Conservation (phyloP, 108 stramenopile genomes). For the Fragilariopsis cylindrus region DNA sequence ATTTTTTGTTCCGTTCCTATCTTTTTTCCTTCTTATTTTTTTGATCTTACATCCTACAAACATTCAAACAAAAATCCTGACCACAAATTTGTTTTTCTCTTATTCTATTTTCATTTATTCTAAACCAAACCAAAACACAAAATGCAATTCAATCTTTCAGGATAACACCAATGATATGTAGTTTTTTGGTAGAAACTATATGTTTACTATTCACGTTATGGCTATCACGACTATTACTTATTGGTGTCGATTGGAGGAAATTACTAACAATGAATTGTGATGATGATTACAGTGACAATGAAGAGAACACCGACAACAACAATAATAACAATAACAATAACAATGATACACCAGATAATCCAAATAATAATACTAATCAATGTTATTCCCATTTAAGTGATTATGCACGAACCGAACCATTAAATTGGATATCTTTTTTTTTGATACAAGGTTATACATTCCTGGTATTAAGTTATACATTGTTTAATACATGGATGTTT, state of each 20-base stretch:
- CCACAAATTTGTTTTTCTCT: too few relatives aligned
- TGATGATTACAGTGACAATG: constrained; percentile 50
- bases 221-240: constrained; percentile 82
- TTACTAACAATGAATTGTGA: constrained; percentile 61
- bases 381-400: constrained; percentile 62
- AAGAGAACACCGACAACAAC: not conserved
- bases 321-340: not conserved
- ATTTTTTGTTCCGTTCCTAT: too few relatives aligned
- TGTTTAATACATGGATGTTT: constrained; percentile 52
- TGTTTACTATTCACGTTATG: constrained; percentile 90
- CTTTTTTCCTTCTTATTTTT: too few relatives aligned
- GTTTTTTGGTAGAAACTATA: constrained; percentile 78
- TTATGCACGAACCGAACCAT: constrained; percentile 35
- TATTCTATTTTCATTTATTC: too few relatives aligned
- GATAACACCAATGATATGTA: constrained; percentile 77
- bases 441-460: constrained; percentile 51
- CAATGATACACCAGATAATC: not conserved
- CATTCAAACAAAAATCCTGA: too few relatives aligned
- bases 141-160: too few relatives aligned
- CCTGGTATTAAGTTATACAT: constrained; percentile 66
- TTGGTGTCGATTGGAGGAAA: constrained; percentile 85
- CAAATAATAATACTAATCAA: not conserved
- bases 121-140: too few relatives aligned
- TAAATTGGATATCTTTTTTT: constrained; percentile 26
- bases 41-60: too few relatives aligned